phyloP scores from a whole-genome alignment of 192 early-diverging fungal species.

The Podila minutissima region DNA sequence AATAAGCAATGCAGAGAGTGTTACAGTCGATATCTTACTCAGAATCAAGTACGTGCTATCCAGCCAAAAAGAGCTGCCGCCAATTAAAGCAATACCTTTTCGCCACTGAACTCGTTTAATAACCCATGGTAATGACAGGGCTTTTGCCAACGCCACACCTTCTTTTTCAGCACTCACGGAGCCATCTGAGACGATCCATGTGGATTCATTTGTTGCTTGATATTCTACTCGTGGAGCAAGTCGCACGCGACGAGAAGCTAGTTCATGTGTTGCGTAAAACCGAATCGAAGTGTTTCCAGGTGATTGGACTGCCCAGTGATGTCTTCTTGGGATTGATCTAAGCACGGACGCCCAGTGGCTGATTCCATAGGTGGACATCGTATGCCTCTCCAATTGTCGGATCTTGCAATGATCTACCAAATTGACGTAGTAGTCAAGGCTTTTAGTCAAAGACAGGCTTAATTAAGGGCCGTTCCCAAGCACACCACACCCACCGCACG shows the following conservation, averaged over 20 bases:
- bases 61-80: not conserved
- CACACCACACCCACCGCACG: too few species aligned
- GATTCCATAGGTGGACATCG: conserved; percentile 8
- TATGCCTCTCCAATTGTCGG: not conserved
- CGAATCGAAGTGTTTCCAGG: not conserved
- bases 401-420: not conserved
- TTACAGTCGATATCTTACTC: not conserved
- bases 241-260: not conserved
- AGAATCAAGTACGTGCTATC: not conserved
- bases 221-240: conserved; percentile 14
- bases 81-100: conserved; percentile 11
- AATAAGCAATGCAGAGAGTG: not conserved
- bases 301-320: not conserved
- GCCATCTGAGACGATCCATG: conserved; percentile 45
- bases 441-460: too few species aligned
- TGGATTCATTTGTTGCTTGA: conserved; percentile 20
- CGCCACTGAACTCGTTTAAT: conserved; percentile 48
- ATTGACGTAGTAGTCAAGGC: not conserved
- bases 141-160: conserved; percentile 30
- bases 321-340: conserved; percentile 15
- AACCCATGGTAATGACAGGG: conserved; percentile 23
- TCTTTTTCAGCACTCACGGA: conserved; percentile 47
- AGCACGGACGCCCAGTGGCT: conserved; percentile 20
- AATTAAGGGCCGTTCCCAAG: too few species aligned
- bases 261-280: conserved; percentile 21